Evolutionary conservation across 2,329 filamentous ascomycete species (phyloP), one percentile per base, ranked within the genome.

Genomic region (Ophiocordyceps polyrhachis-furcata): DNA sequence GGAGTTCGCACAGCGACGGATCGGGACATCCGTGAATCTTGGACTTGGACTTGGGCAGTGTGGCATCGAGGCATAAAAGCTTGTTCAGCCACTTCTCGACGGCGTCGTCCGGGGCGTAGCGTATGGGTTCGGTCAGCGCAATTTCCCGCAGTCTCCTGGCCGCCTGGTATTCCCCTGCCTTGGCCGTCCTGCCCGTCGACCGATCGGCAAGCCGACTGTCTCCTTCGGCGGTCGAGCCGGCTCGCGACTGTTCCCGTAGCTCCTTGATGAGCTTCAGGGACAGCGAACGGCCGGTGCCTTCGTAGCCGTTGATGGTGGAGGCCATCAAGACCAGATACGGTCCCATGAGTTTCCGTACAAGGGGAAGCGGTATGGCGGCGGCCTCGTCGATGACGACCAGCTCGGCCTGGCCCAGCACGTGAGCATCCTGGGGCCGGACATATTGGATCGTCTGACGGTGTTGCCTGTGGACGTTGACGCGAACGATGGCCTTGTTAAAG

Each of bases 261-360:
- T 98, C 89, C 60, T 96, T 93, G 51, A 98, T 95, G 51, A 98
- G 72, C 66, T 98, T 98, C 45, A 98, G 68, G 0, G 91, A 96
- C 6, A 98, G 71, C 1, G 91, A 96, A 47, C 91, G 79, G 38
- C 91, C 91, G 7, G 91, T 98, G 46, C 91, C 91, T 66, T 98
- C 91, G 59, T 98, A 98, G 47, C 91, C 91, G 58, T 96, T 96
- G 66, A 98, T 95, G 2, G 91, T 98, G 1, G 91, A 98, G 1
- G 93, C 87, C 91, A 98, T 96, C 64, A 98, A 98, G 9, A 96
- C 87, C 35, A 98, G 70, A 62, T 98, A 98, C 14, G 89, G 89
- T 0, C 91, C 91, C 76, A 98, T 88, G 38, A 98, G 71, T 64
- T 95, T 95, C 53, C 82, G 75, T 8, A 98, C 91, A 3, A 96